Base-by-base conservation (phyloP, 805 yeast genomes). In the Lipomyces anomalus region DNA sequence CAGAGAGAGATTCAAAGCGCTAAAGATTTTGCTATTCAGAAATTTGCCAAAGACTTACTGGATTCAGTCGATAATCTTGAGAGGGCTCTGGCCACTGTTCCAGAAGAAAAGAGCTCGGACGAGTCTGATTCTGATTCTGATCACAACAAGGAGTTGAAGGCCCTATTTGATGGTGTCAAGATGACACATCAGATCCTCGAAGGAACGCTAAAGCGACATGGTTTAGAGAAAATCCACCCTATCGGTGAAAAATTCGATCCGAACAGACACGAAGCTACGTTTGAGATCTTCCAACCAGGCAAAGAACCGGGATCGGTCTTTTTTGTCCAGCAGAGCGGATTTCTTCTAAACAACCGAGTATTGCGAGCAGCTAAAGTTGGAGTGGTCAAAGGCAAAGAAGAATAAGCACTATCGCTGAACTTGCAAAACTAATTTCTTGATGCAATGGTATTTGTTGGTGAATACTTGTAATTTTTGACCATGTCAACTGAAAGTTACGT, bases 311-410 rank as follows among this genome's bases (percentile, higher is more conserved):
- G 95, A 49, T 82, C 95, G 22, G 86, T 88, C 48, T 84, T 89
- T 79, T 85, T 78, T 61, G 96, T 89, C 49, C 95, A 88, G 70
- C 95, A 84, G 69, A 75, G 82, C 21, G 97, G 97, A 35, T 88
- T 81, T 70, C 79, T 82, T 48, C 74, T 87, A 61, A 87, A 87
- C 69, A 79, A 82, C 58, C 78, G 97, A 64, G 95, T 88, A 28
- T 74, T 88, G 63, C 79, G 97, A 69, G 95, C 97, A 26, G 95
- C 97, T 48, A 88, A 88, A 74, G 97, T 88, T 56, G 97, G 97
- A 58, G 78, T 88, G 61, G 96, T 88, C 56, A 85, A 83, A 70
- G 77, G 67, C 44, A 58, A 60, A 11, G 72, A 70, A 34, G 64
- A 26, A 26, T 13, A 9, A 13, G 30, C 30, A 9, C 11, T 9